Base-by-base conservation (phyloP, 441 rosid species). In the Euphorbia celastroides region DNA sequence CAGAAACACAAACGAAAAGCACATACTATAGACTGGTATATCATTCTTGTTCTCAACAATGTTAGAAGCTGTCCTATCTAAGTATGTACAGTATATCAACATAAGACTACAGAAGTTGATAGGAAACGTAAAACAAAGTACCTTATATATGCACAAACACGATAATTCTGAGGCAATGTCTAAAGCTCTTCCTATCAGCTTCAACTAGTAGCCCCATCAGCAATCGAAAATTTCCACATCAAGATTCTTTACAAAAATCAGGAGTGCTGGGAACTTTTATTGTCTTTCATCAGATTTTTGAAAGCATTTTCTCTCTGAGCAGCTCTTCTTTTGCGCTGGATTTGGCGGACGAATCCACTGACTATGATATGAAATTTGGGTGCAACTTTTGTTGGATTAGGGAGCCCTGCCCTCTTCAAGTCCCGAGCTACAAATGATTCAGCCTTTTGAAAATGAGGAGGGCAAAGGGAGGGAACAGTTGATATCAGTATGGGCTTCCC, bases 301-400 rank as follows among this genome's bases (percentile, higher is more conserved):
- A 62, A 46, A 19, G 26, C 66, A 67, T 41, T 74, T 64, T 74
- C 76, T 65, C 48, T 66, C 8, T 17, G 70, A 1, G 72, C 79
- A 66, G 82, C 75, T 70, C 84, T 88, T 74, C 98, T 84, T 74
- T 82, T 84, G 46, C 81, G 80, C 82, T 92, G 98, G 73, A 92
- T 92, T 60, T 86, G 92, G 64, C 57, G 77, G 63, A 89, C 87
- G 70, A 80, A 92, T 12, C 89, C 94, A 0, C 86, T 81, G 30
- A 86, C 85, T 62, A 92, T 60, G 71, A 88, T 83, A 76, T 89
- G 95, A 63, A 92, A 84, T 72, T 89, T 86, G 0, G 96, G 89
- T 25, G 96, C 89, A 75, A 77, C 78, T 82, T 77, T 86, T 72
- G 65, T 81, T 7, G 95, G 67, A 17, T 91, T 82, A 66, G 90